Conservation (phyloP, 345 rosid genomes). For the Syzygium oleosum region DNA sequence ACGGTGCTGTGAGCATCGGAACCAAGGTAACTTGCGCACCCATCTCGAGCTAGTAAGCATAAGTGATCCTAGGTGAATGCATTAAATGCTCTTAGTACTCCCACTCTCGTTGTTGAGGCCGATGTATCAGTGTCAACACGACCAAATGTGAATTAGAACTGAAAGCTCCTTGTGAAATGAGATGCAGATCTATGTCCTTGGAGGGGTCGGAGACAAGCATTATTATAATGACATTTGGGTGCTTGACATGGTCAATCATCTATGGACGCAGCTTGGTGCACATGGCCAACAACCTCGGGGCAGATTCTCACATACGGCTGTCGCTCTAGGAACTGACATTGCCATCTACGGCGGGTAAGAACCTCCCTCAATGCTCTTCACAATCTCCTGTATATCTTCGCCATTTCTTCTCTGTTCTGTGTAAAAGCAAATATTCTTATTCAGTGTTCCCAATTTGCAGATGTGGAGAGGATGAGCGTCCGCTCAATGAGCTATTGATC, state of each 20-base stretch:
- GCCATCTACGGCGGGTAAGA: conserved; percentile 62
- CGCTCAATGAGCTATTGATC: conserved; percentile 54
- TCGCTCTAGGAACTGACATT: conserved; percentile 31
- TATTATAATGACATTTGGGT: conserved; percentile 69
- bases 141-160: neutral
- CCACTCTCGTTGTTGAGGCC: neutral
- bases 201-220: conserved; percentile 68
- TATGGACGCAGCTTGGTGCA: conserved; percentile 44
- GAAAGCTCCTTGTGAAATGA: neutral
- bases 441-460: conserved; percentile 9
- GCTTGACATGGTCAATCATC: conserved; percentile 28
- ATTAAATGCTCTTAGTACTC: neutral
- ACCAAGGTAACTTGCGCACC: conserved; percentile 32
- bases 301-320: conserved; percentile 69
- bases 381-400: neutral
- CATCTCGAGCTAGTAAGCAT: neutral
- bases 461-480: conserved; percentile 74
- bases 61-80: neutral
- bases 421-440: neutral
- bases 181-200: conserved; percentile 51
- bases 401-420: neutral
- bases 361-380: neutral
- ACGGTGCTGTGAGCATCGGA: conserved; percentile 48
- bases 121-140: neutral
- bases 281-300: conserved; percentile 66